A percentile compares a stretch with the other conserved stretches of the same genome.
phyloP scores from a whole-genome alignment of 768 basidiomycete genomes.

The Lactarius akahatsu region DNA sequence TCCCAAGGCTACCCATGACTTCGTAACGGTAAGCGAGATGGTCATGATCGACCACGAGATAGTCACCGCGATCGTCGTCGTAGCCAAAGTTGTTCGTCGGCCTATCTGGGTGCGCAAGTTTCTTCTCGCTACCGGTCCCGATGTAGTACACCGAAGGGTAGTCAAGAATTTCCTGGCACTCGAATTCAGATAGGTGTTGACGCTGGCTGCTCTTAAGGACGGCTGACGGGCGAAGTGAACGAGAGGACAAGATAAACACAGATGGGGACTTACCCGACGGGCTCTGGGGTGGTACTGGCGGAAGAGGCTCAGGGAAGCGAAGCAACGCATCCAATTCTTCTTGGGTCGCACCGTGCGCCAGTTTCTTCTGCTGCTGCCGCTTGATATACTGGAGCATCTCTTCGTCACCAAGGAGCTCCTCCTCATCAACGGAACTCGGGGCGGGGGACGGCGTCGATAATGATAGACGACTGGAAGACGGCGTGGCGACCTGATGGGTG shows the following conservation, averaged over 20 bases:
- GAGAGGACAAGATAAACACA: background rate
- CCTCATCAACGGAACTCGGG: conserved; percentile 76
- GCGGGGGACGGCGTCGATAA: conserved; percentile 84
- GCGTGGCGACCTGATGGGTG: conserved; percentile 54
- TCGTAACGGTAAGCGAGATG: conserved; percentile 98
- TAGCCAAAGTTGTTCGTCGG: conserved; percentile 89
- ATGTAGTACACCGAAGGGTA: conserved; percentile 80
- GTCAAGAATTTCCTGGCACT: conserved; percentile 88
- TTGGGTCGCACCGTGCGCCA: conserved; percentile 79
- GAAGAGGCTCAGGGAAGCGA: conserved; percentile 88
- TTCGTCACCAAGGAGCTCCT: conserved; percentile 87
- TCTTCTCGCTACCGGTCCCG: conserved; percentile 81
- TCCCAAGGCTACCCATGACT: conserved; percentile 86
- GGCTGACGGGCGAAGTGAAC: conserved; percentile 40
- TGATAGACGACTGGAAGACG: conserved; percentile 71
- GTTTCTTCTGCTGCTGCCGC: conserved; percentile 84
- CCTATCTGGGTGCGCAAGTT: conserved; percentile 68
- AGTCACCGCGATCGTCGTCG: conserved; percentile 98
- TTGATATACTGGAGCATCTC: conserved; percentile 96
- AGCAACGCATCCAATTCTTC: conserved; percentile 86
- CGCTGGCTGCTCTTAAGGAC: conserved; percentile 64
- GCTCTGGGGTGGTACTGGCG: conserved; percentile 61
- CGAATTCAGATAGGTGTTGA: conserved; percentile 79
- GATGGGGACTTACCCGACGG: conserved; percentile 60
- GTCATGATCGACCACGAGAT: conserved; percentile 84